phyloP scores from a whole-genome alignment of 1,284 basidiomycete genomes.

The Malassezia arunalokei region DNA sequence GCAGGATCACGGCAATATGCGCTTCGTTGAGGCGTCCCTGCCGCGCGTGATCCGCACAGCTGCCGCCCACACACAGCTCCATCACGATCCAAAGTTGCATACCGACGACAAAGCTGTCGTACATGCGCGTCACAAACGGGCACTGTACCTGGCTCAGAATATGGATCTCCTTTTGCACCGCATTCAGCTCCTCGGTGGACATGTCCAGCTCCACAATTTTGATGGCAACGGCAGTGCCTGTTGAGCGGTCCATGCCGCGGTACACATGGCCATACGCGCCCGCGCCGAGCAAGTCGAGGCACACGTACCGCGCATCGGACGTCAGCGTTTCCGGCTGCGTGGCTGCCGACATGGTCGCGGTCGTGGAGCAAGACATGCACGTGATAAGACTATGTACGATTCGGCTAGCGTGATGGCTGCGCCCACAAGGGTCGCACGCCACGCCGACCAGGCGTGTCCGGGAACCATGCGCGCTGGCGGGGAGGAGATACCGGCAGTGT shows the following conservation, averaged over 20 bases:
- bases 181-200: conserved; percentile 97
- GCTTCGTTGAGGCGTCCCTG: conserved; percentile 93
- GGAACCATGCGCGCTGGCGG: background rate
- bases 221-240: conserved; percentile 51
- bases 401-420: background rate
- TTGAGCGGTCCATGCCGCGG: conserved; percentile 34
- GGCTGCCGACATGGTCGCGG: too few species aligned
- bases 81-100: conserved; percentile 95
- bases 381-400: too few species aligned
- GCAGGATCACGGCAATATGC: conserved; percentile 91
- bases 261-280: conserved; percentile 39
- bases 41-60: conserved; percentile 50
- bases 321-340: background rate
- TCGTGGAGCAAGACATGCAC: too few species aligned
- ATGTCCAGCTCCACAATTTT: conserved; percentile 98
- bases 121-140: conserved; percentile 87
- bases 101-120: conserved; percentile 87
- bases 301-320: conserved; percentile 57
- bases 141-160: conserved; percentile 96
- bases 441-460: background rate
- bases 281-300: conserved; percentile 72
- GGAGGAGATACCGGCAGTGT: background rate
- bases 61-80: conserved; percentile 64
- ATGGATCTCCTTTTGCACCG: conserved; percentile 97
- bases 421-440: conserved; percentile 9